phyloP scores from a whole-genome alignment of 345 rosid genomes.

The Syzygium grande region DNA sequence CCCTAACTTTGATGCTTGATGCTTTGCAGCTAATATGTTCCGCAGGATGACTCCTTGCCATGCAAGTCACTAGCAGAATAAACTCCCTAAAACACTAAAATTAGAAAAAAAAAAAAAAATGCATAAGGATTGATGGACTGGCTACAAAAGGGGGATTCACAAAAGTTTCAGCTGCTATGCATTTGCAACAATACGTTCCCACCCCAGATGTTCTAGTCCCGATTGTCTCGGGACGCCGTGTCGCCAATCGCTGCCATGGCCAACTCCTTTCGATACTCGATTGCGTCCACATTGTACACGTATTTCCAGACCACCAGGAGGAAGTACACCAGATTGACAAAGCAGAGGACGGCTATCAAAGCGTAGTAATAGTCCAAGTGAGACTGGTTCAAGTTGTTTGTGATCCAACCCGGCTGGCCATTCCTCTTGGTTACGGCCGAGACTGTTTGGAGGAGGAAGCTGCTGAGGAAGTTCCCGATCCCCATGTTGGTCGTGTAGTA shows the following conservation, averaged over 20 bases:
- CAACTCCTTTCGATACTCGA: slow-evolving; percentile 2
- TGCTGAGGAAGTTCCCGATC: slow-evolving; percentile 58
- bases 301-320: slow-evolving; percentile 34
- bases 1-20: background rate
- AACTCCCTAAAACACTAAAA: background rate
- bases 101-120: background rate
- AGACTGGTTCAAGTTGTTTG: slow-evolving; percentile 58
- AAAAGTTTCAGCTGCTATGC: background rate
- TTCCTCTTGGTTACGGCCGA: slow-evolving; percentile 33
- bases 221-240: background rate
- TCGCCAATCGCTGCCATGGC: background rate
- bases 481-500: slow-evolving; percentile 52
- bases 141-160: background rate
- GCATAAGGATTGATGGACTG: background rate
- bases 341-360: slow-evolving; percentile 35
- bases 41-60: no score
- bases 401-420: slow-evolving; percentile 55
- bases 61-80: background rate
- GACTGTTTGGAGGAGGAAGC: slow-evolving; percentile 38
- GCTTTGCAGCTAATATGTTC: background rate
- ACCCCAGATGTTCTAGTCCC: background rate
- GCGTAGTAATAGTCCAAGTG: slow-evolving; percentile 59
- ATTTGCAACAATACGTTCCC: background rate
- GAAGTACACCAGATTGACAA: slow-evolving; percentile 48
- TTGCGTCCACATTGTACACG: slow-evolving; percentile 42